These are phyloP conservation scores for Anisodus acutangulus DNA, from an alignment of 257 asterid species.

Conservation along the genomic window DNA sequence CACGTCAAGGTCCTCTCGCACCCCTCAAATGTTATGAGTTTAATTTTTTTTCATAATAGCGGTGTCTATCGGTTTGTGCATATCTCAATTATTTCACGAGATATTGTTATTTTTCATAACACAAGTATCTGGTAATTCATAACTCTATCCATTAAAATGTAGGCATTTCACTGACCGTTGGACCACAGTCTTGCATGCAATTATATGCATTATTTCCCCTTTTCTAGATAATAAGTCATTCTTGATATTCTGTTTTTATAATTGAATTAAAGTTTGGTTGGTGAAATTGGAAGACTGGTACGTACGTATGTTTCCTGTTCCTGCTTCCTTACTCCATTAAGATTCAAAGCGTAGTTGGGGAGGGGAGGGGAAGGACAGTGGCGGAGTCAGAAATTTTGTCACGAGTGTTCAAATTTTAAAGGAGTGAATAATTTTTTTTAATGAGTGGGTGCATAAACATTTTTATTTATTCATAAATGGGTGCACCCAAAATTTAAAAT, in stretches of 20 bases:
- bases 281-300: neutral
- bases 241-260: neutral
- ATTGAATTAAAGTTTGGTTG: neutral
- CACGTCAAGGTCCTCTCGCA: slow-evolving; percentile 48
- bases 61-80: neutral
- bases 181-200: neutral
- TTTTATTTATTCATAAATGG: too few relatives aligned
- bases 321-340: neutral
- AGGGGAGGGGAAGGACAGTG: too few relatives aligned
- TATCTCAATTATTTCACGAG: neutral
- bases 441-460: too few relatives aligned
- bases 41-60: neutral
- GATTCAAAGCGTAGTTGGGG: neutral
- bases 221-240: neutral
- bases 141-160: neutral
- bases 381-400: too few relatives aligned
- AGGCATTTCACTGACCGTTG: neutral
- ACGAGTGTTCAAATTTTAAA: too few relatives aligned
- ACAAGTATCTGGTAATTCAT: neutral
- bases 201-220: neutral
- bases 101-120: neutral
- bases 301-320: neutral
- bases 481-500: too few relatives aligned
- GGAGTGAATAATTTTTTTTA: too few relatives aligned
- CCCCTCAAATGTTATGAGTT: neutral